Conservation (phyloP, 192 early-diverging fungal species). For the Powellomyces hirtus region DNA sequence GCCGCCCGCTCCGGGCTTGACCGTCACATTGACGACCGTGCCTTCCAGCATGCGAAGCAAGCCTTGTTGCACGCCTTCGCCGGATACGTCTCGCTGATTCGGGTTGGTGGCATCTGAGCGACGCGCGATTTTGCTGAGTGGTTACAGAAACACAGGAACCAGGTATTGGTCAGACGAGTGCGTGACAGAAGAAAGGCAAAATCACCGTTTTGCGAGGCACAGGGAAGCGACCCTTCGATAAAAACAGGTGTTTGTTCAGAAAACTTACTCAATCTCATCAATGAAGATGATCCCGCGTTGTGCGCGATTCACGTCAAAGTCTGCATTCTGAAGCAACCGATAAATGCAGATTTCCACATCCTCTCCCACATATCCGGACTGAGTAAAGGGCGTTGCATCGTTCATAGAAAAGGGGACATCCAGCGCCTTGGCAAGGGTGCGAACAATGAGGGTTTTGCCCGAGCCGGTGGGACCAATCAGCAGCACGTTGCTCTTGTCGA, state of each 20-base stretch:
- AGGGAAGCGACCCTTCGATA: no score
- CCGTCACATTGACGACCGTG: constrained; percentile 80
- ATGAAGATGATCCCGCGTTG: constrained; percentile 89
- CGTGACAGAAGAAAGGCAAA: no score
- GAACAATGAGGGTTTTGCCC: constrained; percentile 78
- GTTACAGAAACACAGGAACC: not conserved
- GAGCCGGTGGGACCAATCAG: constrained; percentile 84
- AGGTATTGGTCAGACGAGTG: no score
- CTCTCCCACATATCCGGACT: constrained; percentile 89
- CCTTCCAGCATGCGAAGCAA: constrained; percentile 86
- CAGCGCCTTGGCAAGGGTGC: constrained; percentile 77
- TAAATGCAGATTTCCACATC: constrained; percentile 87
- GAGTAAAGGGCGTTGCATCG: constrained; percentile 89
- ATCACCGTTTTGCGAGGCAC: no score
- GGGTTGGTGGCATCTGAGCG: constrained; percentile 65
- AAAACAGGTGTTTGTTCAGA: no score
- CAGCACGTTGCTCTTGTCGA: constrained; percentile 90
- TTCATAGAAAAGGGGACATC: constrained; percentile 87
- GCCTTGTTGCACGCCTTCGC: constrained; percentile 88
- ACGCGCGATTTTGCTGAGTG: constrained; percentile 70
- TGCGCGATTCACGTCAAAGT: constrained; percentile 81
- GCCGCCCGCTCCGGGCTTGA: constrained; percentile 65
- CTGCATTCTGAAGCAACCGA: constrained; percentile 78
- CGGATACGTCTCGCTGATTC: constrained; percentile 71
- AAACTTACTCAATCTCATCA: constrained; percentile 79